These are phyloP conservation scores for Rubroboletus satanas DNA, from an alignment of 768 basidiomycete species.

Conservation along the genomic window DNA sequence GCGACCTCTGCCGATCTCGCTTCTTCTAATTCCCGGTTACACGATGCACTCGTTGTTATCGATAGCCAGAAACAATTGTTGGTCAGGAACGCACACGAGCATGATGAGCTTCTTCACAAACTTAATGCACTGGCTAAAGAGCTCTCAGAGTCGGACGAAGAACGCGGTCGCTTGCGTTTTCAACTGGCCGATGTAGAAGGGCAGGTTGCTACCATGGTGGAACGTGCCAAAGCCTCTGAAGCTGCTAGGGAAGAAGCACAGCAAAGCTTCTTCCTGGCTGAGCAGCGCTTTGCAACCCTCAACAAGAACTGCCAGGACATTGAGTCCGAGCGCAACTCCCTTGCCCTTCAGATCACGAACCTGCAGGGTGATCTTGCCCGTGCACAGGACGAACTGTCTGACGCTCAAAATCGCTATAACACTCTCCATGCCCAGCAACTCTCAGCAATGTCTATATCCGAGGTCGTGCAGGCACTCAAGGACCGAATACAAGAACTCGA, in stretches of 20 bases:
- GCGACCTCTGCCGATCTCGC: conserved; percentile 8
- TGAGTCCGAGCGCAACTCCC: conserved; percentile 64
- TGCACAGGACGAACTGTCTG: conserved; percentile 50
- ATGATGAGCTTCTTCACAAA: conserved; percentile 28
- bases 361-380: conserved; percentile 53
- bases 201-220: conserved; percentile 31
- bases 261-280: conserved; percentile 25
- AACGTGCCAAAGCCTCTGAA: conserved; percentile 32
- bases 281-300: conserved; percentile 43
- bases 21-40: conserved; percentile 17
- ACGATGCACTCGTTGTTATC: conserved; percentile 16
- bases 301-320: conserved; percentile 48
- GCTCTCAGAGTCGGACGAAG: conserved; percentile 33
- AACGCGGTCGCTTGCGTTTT: conserved; percentile 21
- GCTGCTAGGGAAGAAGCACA: conserved; percentile 36
- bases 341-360: conserved; percentile 61
- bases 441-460: conserved; percentile 54
- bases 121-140: conserved; percentile 32
- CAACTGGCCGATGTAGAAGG: conserved; percentile 35
- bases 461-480: conserved; percentile 52
- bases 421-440: conserved; percentile 65
- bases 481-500: conserved; percentile 70
- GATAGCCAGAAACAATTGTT: conserved; percentile 16
- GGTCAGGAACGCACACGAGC: conserved; percentile 17
- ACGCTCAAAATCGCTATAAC: conserved; percentile 59